Base-by-base conservation (phyloP, 2,329 filamentous ascomycete species). In the Penicillium sp. region DNA sequence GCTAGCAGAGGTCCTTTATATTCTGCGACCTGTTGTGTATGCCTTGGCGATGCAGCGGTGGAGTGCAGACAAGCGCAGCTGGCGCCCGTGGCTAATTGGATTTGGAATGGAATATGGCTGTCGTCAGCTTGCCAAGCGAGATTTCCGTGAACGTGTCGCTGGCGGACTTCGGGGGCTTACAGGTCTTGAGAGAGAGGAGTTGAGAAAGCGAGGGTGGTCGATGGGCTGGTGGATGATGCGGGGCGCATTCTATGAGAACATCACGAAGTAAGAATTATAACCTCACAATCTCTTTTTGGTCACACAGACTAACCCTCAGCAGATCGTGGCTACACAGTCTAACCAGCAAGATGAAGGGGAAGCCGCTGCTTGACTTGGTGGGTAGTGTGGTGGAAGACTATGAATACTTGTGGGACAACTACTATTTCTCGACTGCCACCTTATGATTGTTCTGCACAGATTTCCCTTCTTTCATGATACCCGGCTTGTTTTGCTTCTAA, bases 171-270 rank as follows among this genome's bases (percentile, higher is more conserved):
- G 90, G 49, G 92, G 85, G 1, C 70, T 95, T 31, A 96, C 93
- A 24, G 86, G 89, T 9, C 81, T 99, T 19, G 95, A 99, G 77
- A 86, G 88, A 55, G 93, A 97, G 64, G 93, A 98, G 78, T 86
- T 96, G 82, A 87, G 83, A 70, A 92, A 91, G 76, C 84, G 95
- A 61, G 92, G 90, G 39, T 96, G 92, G 91, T 87, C 86, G 2
- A 88, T 97, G 81, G 90, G 87, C 21, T 98, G 95, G 93, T 99
- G 95, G 95, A 78, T 84, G 26, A 95, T 99, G 91, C 86, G 93
- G 58, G 93, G 95, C n/a, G 92, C 93, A 2, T 96, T 96, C 67
- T 99, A 99, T 75, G 91, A 98, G 75, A 91, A 92, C 67, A 82
- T 97, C 58, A 96, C 91, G 48, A 85, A 82, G 82, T 85, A 75